phyloP scores from a whole-genome alignment of 1,284 basidiomycete genomes.

The Irpex sp. region DNA sequence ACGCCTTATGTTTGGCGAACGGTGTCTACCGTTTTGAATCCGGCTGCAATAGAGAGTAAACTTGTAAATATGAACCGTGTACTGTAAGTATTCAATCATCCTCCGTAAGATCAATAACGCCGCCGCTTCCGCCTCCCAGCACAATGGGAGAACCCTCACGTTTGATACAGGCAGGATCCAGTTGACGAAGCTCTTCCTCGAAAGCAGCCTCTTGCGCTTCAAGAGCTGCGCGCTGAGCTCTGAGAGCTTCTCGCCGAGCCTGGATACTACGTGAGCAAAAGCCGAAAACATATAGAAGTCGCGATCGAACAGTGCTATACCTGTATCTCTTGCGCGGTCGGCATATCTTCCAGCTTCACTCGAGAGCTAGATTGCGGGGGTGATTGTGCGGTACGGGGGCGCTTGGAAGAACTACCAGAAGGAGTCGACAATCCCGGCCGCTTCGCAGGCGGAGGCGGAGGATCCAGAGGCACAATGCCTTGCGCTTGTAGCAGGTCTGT shows the following conservation, averaged over 20 bases:
- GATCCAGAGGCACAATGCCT: background rate
- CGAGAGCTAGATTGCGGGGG: background rate
- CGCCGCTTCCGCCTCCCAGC: background rate
- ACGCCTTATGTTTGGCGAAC: too few species aligned
- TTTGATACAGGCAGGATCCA: background rate
- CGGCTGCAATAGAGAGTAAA: too few species aligned
- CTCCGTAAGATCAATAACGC: background rate
- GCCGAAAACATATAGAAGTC: too few species aligned
- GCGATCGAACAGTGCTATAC: too few species aligned
- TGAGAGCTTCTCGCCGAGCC: background rate
- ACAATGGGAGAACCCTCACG: background rate
- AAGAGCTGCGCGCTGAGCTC: background rate
- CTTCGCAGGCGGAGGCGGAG: background rate
- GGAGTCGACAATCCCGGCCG: background rate
- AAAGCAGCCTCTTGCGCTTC: constrained; percentile 1
- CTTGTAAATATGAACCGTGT: too few species aligned
- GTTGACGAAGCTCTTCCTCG: background rate
- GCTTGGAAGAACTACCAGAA: background rate
- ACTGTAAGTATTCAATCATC: too few species aligned
- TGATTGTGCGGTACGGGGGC: background rate
- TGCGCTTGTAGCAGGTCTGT: background rate
- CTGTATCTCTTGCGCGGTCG: background rate
- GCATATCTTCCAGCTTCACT: background rate
- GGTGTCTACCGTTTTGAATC: too few species aligned
- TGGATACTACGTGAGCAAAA: background rate